phyloP scores from a whole-genome alignment of 148 eudicot genomes.

The Fallopia convolvulus region DNA sequence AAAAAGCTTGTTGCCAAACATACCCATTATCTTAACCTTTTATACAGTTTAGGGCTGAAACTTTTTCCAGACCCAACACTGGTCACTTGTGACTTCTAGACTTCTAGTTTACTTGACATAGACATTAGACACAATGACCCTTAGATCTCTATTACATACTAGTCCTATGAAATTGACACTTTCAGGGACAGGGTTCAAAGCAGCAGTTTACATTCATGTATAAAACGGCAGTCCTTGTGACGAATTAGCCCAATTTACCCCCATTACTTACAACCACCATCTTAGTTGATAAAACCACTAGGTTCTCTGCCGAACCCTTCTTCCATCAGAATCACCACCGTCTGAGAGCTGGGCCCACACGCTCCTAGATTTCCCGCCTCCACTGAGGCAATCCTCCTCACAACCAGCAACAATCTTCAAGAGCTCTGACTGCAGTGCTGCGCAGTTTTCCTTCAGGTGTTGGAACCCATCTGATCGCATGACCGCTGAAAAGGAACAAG shows the following conservation, averaged over 20 bases:
- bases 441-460: slow-evolving; percentile 32
- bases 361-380: slow-evolving; percentile 27
- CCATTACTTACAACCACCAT: slow-evolving; percentile 3
- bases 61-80: neutral
- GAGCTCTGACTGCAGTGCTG: slow-evolving; percentile 37
- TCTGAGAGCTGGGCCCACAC: slow-evolving; percentile 39
- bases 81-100: neutral
- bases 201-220: neutral
- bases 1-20: neutral
- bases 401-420: slow-evolving; percentile 41
- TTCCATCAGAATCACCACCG: slow-evolving; percentile 27
- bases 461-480: slow-evolving; percentile 34
- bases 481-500: slow-evolving; percentile 21
- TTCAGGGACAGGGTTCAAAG: neutral
- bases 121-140: neutral
- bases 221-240: neutral
- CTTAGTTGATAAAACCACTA: neutral
- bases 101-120: neutral
- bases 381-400: slow-evolving; percentile 28
- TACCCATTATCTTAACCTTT: neutral
- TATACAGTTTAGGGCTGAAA: neutral
- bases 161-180: neutral
- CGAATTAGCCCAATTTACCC: neutral
- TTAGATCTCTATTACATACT: neutral
- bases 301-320: slow-evolving; percentile 20